phyloP scores from a whole-genome alignment of 2,329 filamentous ascomycete genomes.

The Dactylonectria macrodidyma region DNA sequence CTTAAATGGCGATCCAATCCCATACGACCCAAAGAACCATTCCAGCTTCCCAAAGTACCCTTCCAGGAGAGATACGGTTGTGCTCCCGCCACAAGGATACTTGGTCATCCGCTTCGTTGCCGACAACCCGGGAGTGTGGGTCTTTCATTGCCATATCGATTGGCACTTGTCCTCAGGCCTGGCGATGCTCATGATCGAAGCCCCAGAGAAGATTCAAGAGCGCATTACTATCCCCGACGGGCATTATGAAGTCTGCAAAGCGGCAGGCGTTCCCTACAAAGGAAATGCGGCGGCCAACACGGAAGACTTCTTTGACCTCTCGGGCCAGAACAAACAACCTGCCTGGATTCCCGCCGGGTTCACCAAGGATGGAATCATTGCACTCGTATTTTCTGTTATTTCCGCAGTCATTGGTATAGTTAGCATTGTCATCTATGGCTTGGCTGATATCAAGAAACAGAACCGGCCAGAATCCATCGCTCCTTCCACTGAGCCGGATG shows the following conservation, averaged over 20 bases:
- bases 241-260: constrained; percentile 71
- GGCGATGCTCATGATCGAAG: constrained; percentile 75
- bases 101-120: constrained; percentile 77
- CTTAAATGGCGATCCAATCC: constrained; percentile 66
- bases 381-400: constrained; percentile 81
- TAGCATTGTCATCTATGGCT: constrained; percentile 34
- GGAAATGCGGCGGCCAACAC: constrained; percentile 86
- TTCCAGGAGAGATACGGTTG: constrained; percentile 78
- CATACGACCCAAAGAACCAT: constrained; percentile 50
- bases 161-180: constrained; percentile 81
- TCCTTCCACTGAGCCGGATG: constrained; percentile 31
- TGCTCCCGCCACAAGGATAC: constrained; percentile 76
- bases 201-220: constrained; percentile 74
- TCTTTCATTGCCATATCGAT: constrained; percentile 87
- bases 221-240: constrained; percentile 71
- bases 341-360: constrained; percentile 73
- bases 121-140: constrained; percentile 78
- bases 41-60: constrained; percentile 68
- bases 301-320: constrained; percentile 73
- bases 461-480: constrained; percentile 28
- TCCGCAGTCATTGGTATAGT: constrained; percentile 74
- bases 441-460: constrained; percentile 20
- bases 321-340: constrained; percentile 70
- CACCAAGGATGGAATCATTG: constrained; percentile 79
- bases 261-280: constrained; percentile 61